These are phyloP conservation scores for Podosphaera xanthii DNA, from an alignment of 2,329 filamentous ascomycete genomes.

Conservation along the genomic window DNA sequence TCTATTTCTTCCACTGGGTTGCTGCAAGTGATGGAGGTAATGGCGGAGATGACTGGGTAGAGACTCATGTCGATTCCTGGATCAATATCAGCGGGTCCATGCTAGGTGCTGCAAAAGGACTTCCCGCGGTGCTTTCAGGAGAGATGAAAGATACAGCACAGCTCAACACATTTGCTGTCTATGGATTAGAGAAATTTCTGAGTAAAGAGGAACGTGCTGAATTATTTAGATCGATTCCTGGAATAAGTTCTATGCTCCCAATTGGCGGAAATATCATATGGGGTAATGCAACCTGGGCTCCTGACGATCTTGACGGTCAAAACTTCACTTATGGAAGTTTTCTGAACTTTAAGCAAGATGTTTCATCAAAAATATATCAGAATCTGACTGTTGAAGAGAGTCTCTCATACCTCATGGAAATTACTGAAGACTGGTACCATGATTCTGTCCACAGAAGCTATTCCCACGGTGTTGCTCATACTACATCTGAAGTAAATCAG, in stretches of 20 bases:
- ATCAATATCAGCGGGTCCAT: constrained; percentile 97
- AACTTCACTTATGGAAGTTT: constrained; percentile 56
- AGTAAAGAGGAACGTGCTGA: constrained; percentile 77
- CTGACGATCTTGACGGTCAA: constrained; percentile 61
- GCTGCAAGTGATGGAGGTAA: constrained; percentile 55
- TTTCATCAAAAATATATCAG: constrained; percentile 35
- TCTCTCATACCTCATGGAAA: constrained; percentile 53
- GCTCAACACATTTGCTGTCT: constrained; percentile 87
- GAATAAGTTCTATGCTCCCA: constrained; percentile 87
- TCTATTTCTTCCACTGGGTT: constrained; percentile 61
- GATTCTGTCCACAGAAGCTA: constrained; percentile 52
- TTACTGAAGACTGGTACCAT: constrained; percentile 68
- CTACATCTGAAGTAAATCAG: constrained; percentile 52
- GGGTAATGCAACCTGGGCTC: constrained; percentile 72
- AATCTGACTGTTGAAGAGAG: constrained; percentile 71
- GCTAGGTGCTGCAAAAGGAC: constrained; percentile 78
- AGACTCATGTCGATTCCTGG: constrained; percentile 76
- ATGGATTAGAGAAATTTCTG: constrained; percentile 87
- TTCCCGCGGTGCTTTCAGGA: constrained; percentile 76
- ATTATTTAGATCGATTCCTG: constrained; percentile 91
- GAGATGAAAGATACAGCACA: constrained; percentile 98
- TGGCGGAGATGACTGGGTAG: constrained; percentile 74
- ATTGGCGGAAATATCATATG: constrained; percentile 88
- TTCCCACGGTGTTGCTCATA: constrained; percentile 73
- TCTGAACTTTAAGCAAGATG: constrained; percentile 57